A percentile compares a stretch with the other conserved stretches of the same genome.
phyloP scores from a whole-genome alignment of 768 basidiomycete species.

The Podaxis sp. region DNA sequence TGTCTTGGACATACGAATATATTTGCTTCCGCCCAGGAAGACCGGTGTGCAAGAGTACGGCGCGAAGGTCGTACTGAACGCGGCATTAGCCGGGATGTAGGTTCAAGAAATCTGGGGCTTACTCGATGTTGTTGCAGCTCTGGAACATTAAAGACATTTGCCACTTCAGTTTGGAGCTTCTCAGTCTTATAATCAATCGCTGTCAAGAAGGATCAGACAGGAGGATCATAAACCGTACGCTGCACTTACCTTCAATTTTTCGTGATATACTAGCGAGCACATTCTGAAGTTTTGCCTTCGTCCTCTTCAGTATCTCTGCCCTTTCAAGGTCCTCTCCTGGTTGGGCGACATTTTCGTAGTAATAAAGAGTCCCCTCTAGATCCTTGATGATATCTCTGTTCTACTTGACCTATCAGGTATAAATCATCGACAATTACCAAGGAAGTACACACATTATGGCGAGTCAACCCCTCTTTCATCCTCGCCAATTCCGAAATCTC shows the following conservation, averaged over 20 bases:
- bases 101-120: constrained; percentile 20
- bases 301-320: constrained; percentile 38
- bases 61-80: constrained; percentile 74
- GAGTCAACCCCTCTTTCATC: constrained; percentile 48
- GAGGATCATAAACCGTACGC: background rate
- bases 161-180: constrained; percentile 42
- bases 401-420: constrained; percentile 32
- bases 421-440: background rate
- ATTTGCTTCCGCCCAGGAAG: constrained; percentile 74
- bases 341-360: constrained; percentile 68
- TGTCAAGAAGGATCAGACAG: constrained; percentile 24
- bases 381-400: constrained; percentile 62
- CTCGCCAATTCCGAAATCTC: constrained; percentile 48
- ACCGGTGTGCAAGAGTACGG: constrained; percentile 76
- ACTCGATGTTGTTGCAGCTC: constrained; percentile 66
- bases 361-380: constrained; percentile 61
- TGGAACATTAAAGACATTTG: constrained; percentile 55
- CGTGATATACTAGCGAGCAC: constrained; percentile 52
- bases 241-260: constrained; percentile 50
- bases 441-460: constrained; percentile 50
- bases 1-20: constrained; percentile 73
- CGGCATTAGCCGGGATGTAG: background rate
- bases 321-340: constrained; percentile 48
- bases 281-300: constrained; percentile 50
- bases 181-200: constrained; percentile 53